Evolutionary conservation across 495 filamentous ascomycete species (phyloP).

Genomic region (Acidiella bohemica): DNA sequence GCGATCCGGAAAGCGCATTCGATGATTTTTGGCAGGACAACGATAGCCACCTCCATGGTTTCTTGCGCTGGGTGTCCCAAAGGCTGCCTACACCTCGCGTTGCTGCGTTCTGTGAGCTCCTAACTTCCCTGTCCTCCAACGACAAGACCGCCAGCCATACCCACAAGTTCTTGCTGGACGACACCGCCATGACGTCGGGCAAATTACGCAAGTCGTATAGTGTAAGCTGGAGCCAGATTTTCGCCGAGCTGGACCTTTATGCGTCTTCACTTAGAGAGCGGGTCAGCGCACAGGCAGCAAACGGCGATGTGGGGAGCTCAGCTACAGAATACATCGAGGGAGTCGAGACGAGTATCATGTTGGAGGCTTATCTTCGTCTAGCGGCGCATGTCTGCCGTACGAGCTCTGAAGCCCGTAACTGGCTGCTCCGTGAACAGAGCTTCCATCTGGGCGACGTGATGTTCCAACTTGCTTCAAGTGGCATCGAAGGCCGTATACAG

Average conservation of each 20-base stretch:
- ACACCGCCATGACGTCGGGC: constrained; percentile 54
- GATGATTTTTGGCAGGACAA: constrained; percentile 78
- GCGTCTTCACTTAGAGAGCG: constrained; percentile 28
- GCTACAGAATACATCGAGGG: constrained; percentile 58
- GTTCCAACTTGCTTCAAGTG: constrained; percentile 53
- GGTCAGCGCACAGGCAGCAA: not conserved
- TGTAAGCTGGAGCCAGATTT: constrained; percentile 84
- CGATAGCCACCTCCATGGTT: constrained; percentile 82
- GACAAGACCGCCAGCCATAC: constrained; percentile 65
- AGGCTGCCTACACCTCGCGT: constrained; percentile 84
- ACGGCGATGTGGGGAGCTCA: constrained; percentile 11
- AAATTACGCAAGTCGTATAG: constrained; percentile 67
- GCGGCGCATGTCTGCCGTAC: constrained; percentile 63
- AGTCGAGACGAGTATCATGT: constrained; percentile 79
- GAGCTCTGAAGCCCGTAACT: constrained; percentile 52
- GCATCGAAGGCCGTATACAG: constrained; percentile 57
- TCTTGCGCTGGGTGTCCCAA: constrained; percentile 87
- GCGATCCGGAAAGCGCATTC: constrained; percentile 64
- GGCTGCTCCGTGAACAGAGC: constrained; percentile 49
- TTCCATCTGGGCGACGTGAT: constrained; percentile 52
- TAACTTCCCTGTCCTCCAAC: constrained; percentile 69
- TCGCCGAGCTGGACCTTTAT: constrained; percentile 72
- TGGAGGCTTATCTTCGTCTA: constrained; percentile 81
- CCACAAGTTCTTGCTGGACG: constrained; percentile 80
- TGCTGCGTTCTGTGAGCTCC: constrained; percentile 90